A percentile compares a stretch with the other conserved stretches of the same genome.
phyloP scores from a whole-genome alignment of 495 filamentous ascomycete genomes.

The Aspergillus wentii region DNA sequence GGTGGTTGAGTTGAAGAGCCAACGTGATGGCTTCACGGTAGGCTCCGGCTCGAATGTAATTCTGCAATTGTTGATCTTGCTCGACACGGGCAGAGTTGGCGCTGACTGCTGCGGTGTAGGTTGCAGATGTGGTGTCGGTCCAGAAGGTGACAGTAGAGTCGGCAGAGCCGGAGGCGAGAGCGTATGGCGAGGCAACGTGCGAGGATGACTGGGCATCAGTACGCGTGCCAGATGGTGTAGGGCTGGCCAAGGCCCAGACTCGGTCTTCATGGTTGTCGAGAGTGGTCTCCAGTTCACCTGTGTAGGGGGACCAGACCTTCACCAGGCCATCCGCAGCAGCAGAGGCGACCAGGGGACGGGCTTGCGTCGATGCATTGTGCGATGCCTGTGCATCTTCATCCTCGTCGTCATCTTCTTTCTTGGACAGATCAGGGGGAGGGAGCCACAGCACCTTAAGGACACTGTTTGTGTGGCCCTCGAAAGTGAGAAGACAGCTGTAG shows the following conservation, averaged over 20 bases:
- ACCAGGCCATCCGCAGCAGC: conserved; percentile 95
- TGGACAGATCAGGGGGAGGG: conserved; percentile 49
- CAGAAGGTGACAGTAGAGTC: conserved; percentile 93
- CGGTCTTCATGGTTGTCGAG: conserved; percentile 95
- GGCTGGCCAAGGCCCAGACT: conserved; percentile 81
- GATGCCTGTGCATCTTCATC: conserved; percentile 31
- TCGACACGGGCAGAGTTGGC: conserved; percentile 78
- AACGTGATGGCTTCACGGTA: conserved; percentile 91
- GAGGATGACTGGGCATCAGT: conserved; percentile 29
- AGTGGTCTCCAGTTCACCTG: conserved; percentile 78
- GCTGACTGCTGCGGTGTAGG: conserved; percentile 60
- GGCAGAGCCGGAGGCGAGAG: conserved; percentile 80
- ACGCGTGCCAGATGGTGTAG: conserved; percentile 45
- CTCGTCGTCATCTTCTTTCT: conserved; percentile 21
- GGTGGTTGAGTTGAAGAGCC: conserved; percentile 89
- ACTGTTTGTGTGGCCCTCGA: conserved; percentile 94
- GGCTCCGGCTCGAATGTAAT: conserved; percentile 77
- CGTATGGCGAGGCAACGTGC: conserved; percentile 41
- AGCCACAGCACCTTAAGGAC: conserved; percentile 93
- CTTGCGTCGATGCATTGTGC: conserved; percentile 22
- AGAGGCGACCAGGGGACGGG: conserved; percentile 63
- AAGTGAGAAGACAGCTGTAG: conserved; percentile 87
- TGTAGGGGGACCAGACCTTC: conserved; percentile 84
- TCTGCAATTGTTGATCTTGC: conserved; percentile 87
- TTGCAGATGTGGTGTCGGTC: conserved; percentile 84